A percentile compares a stretch with the other conserved stretches of the same genome.
phyloP scores from a whole-genome alignment of 2,329 filamentous ascomycete genomes.

The Fusarium sambucinum region DNA sequence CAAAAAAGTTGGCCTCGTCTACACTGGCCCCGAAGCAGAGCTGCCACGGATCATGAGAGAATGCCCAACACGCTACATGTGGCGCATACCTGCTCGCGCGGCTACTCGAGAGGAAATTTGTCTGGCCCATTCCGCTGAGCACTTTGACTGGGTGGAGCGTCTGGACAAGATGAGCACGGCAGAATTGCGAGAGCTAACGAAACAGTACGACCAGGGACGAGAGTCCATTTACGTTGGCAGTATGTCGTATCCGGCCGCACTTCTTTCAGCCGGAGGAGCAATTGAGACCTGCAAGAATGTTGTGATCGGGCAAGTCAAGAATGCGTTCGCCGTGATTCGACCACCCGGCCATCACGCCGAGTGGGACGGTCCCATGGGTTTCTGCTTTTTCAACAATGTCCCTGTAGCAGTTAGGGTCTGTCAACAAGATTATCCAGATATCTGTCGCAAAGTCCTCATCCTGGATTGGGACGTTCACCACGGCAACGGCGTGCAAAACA shows the following conservation, averaged over 20 bases:
- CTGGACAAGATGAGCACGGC: slow-evolving; percentile 67
- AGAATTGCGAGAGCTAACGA: slow-evolving; percentile 76
- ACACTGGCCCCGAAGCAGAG: slow-evolving; percentile 67
- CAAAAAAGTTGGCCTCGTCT: slow-evolving; percentile 83
- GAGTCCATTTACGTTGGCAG: slow-evolving; percentile 87
- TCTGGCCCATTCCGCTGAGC: slow-evolving; percentile 79
- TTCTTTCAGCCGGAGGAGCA: slow-evolving; percentile 89
- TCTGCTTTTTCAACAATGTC: slow-evolving; percentile 98
- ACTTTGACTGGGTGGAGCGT: slow-evolving; percentile 81
- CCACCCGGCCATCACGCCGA: slow-evolving; percentile 97
- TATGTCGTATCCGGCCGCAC: slow-evolving; percentile 82
- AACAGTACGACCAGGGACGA: slow-evolving; percentile 69
- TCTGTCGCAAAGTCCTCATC: slow-evolving; percentile 89
- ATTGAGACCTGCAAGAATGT: slow-evolving; percentile 98
- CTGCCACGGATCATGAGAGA: slow-evolving; percentile 64
- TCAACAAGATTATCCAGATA: slow-evolving; percentile 81
- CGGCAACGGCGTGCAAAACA: slow-evolving; percentile 95
- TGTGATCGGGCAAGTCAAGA: slow-evolving; percentile 84
- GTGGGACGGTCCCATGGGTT: slow-evolving; percentile 85
- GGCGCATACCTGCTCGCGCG: slow-evolving; percentile 81
- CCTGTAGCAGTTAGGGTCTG: slow-evolving; percentile 91
- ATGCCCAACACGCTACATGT: slow-evolving; percentile 73
- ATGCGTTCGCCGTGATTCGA: slow-evolving; percentile 93
- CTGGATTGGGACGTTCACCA: slow-evolving; percentile 89
- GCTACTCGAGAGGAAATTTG: slow-evolving; percentile 85